Percentiles rank a stretch among this genome's conserved stretches.
Evolutionary conservation across 2,329 filamentous ascomycete species (phyloP).

Genomic region (Pleomassaria siparia): DNA sequence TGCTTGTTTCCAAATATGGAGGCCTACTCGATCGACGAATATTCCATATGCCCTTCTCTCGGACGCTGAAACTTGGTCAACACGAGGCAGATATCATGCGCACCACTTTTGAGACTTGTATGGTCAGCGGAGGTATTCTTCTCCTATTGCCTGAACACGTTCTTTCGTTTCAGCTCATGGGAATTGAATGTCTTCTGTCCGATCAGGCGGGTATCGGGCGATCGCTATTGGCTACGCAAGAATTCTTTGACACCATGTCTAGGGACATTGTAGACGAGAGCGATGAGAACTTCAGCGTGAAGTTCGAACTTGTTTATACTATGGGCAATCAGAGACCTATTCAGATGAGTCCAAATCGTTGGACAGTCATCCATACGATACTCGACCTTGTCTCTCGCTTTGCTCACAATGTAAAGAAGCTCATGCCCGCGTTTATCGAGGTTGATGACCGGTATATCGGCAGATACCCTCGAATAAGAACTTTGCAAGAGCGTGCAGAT

Average conservation of each 20-base stretch:
- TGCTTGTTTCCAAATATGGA: constrained; percentile 57
- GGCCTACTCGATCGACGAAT: constrained; percentile 58
- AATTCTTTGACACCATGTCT: constrained; percentile 47
- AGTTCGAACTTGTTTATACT: constrained; percentile 65
- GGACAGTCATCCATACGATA: constrained; percentile 58
- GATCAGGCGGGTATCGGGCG: constrained; percentile 31
- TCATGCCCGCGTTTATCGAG: constrained; percentile 48
- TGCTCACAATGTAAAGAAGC: constrained; percentile 28
- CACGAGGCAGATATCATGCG: constrained; percentile 41
- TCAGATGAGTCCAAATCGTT: constrained; percentile 58
- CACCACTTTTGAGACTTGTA: constrained; percentile 50
- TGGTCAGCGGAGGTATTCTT: constrained; percentile 55
- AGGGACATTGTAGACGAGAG: constrained; percentile 66
- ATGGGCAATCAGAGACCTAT: constrained; percentile 56
- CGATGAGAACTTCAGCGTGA: constrained; percentile 63
- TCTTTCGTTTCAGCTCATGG: constrained; percentile 65
- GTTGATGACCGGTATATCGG: constrained; percentile 33
- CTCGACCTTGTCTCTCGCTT: constrained; percentile 48
- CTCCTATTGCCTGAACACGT: constrained; percentile 66
- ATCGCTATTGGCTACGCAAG: constrained; percentile 46
- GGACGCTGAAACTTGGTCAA: constrained; percentile 45
- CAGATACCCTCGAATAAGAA: constrained; percentile 53
- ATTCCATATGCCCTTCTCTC: constrained; percentile 61
- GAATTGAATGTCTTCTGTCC: constrained; percentile 52
- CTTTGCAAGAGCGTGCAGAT: constrained; percentile 48